A percentile compares a stretch with the other conserved stretches of the same genome.
phyloP scores from a whole-genome alignment of 768 basidiomycete species.

The Boletus vermiculosoides region DNA sequence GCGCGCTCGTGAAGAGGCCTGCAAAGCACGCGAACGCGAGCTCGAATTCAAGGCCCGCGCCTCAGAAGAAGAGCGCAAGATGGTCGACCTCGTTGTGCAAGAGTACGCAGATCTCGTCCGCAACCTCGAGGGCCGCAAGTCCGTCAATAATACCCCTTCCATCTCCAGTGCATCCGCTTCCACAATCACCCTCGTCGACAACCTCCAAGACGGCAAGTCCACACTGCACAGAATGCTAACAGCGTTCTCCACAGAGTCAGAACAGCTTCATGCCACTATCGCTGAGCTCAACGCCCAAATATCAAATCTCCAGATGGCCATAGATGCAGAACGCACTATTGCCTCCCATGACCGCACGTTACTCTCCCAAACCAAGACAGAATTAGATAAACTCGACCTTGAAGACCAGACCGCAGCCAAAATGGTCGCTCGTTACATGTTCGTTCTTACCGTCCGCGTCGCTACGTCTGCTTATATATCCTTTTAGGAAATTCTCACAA shows the following conservation, averaged over 20 bases:
- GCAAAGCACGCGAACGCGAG: constrained; percentile 46
- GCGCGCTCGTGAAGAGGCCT: constrained; percentile 55
- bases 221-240: constrained; percentile 47
- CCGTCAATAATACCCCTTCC: constrained; percentile 12
- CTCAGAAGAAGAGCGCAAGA: constrained; percentile 56
- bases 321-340: constrained; percentile 46
- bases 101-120: constrained; percentile 79
- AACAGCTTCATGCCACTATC: constrained; percentile 44
- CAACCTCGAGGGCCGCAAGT: constrained; percentile 50
- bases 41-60: constrained; percentile 45
- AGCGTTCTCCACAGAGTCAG: constrained; percentile 50
- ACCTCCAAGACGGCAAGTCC: constrained; percentile 48
- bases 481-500: constrained; percentile 78
- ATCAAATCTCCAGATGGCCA: constrained; percentile 39
- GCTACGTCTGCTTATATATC: constrained; percentile 1
- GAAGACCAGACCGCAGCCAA: constrained; percentile 78
- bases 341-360: constrained; percentile 44
- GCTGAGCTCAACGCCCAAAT: constrained; percentile 44
- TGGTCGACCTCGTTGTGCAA: constrained; percentile 61
- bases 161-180: constrained; percentile 15
- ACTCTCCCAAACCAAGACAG: constrained; percentile 45
- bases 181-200: constrained; percentile 29
- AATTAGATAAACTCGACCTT: constrained; percentile 53
- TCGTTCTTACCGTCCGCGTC: constrained; percentile 23
- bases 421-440: constrained; percentile 88